Evolutionary conservation across 371 early-diverging fungal species (phyloP).

Genomic region (Mucor plumbeus): DNA sequence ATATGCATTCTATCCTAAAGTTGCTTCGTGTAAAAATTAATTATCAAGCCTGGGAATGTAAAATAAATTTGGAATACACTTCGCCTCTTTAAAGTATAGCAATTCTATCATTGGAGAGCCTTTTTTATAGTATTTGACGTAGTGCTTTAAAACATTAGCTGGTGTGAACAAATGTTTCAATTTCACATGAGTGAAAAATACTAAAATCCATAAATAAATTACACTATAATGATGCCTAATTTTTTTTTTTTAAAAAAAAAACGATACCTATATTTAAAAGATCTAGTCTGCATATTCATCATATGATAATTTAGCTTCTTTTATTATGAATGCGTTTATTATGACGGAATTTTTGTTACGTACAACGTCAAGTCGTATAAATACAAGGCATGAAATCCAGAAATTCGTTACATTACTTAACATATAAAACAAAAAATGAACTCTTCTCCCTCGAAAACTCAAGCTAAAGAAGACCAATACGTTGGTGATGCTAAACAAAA

Average conservation of each 20-base stretch:
- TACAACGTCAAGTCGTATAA: neutral
- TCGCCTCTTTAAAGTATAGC: no score
- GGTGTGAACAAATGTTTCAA: neutral
- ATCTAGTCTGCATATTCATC: neutral
- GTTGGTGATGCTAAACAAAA: slow-evolving; percentile 45
- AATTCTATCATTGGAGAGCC: no score
- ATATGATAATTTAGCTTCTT: neutral
- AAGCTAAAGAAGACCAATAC: slow-evolving; percentile 38
- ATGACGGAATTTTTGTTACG: neutral
- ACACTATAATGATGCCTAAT: neutral
- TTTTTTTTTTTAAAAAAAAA: neutral
- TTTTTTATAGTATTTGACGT: no score
- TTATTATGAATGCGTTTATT: neutral
- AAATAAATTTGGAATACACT: no score
- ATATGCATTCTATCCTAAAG: no score
- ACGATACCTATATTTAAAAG: neutral
- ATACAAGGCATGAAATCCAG: neutral
- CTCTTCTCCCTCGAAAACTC: slow-evolving; percentile 19
- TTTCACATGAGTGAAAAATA: neutral
- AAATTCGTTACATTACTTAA: no score
- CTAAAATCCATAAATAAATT: neutral
- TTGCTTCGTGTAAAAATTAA: no score
- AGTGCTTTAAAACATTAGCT: no score
- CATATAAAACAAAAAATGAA: neutral
- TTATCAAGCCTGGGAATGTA: no score